Evolutionary conservation across 1,139 yeast genomes (phyloP), one percentile per base, ranked within the genome.

Genomic region (Zhuliangozyma parablackwelliae): DNA sequence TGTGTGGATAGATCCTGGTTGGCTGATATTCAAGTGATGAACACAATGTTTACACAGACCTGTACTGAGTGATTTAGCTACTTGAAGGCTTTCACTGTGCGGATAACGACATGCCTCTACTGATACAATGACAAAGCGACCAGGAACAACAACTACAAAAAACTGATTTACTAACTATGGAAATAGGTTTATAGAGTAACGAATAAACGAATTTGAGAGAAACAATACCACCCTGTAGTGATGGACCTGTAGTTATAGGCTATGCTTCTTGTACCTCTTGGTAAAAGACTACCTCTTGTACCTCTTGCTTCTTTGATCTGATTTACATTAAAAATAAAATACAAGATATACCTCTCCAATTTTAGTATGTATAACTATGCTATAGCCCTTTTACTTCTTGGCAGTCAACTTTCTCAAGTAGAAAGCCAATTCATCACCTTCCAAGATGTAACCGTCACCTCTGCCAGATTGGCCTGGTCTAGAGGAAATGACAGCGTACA

Each of bases 401-500:
- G 97, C 92, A 71, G 96, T 82, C 78, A 92, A 81, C 88, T 96
- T 90, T 84, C 95, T 89, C 74, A 92, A 84, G 96, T 92, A 92
- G 95, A 92, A 92, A 73, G 97, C 97, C 75, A 92, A 88, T 80
- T 92, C 98, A 74, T 94, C 99, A 78, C 98, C 98, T 82, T 92
- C 99, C 74, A 94, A 87, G 77, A 92, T 84, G 95, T 94, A 92
- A 77, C 99, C 99, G 73, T 94, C 98, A 78, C 92, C 84, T 81
- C 99, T 94, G 77, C 99, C 99, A 57, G 96, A 85, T 83, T 92
- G 99, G 75, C 99, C 99, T 72, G 99, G 99, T 83, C 99, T 90
- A 46, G 98, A 92, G 59, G 98, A 89, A 69, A 92, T 89, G 72
- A 82, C 83, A 72, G 98, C 98, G 80, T 92, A 92, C 65, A 92